A percentile compares a stretch with the other conserved stretches of the same genome.
phyloP scores from a whole-genome alignment of 805 yeast genomes.

The Jamesozyma lodderae region DNA sequence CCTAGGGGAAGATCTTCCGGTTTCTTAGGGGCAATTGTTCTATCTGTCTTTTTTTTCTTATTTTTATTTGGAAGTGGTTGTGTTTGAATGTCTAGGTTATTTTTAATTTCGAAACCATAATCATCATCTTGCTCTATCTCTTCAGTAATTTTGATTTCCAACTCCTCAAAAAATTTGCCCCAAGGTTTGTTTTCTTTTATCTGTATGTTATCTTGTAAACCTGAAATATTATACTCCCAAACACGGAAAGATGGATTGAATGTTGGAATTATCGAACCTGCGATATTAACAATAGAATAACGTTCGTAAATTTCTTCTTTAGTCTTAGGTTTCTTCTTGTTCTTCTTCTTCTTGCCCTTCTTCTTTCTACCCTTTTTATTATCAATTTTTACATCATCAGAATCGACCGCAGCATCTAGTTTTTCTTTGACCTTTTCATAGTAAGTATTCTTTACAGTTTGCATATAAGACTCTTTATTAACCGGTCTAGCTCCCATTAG shows the following conservation, averaged over 20 bases:
- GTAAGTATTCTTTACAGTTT: constrained; percentile 41
- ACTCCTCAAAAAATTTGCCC: constrained; percentile 45
- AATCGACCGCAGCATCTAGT: constrained; percentile 10
- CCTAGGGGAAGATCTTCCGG: constrained; percentile 51
- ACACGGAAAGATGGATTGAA: constrained; percentile 76
- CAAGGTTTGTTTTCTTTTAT: constrained; percentile 37
- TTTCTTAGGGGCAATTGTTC: constrained; percentile 52
- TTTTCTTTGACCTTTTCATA: constrained; percentile 41
- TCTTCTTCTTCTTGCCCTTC: constrained; percentile 14
- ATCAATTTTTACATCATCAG: background rate
- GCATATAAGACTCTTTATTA: constrained; percentile 59
- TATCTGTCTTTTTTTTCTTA: constrained; percentile 36
- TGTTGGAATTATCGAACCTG: constrained; percentile 74
- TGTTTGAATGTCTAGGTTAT: constrained; percentile 1
- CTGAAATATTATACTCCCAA: constrained; percentile 77
- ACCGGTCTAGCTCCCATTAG: constrained; percentile 56
- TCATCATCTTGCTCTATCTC: constrained; percentile 15
- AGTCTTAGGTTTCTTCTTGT: constrained; percentile 7
- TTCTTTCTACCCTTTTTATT: constrained; percentile 14
- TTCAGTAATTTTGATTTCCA: constrained; percentile 31
- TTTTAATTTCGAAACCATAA: constrained; percentile 9
- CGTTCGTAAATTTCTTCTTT: constrained; percentile 37
- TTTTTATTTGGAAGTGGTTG: constrained; percentile 14
- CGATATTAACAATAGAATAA: constrained; percentile 60
- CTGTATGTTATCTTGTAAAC: constrained; percentile 25